Evolutionary conservation across 305 asterid species (phyloP).

Genomic region (Fraxinus sp.): DNA sequence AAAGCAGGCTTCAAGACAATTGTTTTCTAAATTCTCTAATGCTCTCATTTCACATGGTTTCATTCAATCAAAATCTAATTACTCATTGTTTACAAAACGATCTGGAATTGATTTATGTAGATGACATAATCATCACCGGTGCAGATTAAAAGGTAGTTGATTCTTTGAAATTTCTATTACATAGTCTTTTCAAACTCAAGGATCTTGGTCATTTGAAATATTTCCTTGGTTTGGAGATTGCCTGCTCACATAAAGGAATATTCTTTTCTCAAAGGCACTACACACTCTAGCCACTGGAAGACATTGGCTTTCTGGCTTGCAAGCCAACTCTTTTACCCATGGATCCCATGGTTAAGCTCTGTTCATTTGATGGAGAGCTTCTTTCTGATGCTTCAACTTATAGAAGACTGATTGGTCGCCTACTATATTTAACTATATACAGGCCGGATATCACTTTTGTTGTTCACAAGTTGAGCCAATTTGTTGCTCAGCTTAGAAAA

Average conservation of each 20-base stretch:
- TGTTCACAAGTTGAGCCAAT: neutral
- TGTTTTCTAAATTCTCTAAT: too few species aligned
- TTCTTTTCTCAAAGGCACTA: neutral
- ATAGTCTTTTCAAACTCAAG: too few species aligned
- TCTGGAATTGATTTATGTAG: too few species aligned
- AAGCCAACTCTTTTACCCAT: neutral
- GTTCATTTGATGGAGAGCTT: neutral
- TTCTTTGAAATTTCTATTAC: too few species aligned
- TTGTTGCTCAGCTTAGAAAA: neutral
- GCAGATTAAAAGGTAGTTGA: too few species aligned
- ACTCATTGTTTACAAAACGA: too few species aligned
- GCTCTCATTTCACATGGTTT: too few species aligned
- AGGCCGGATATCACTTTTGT: neutral
- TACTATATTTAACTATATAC: neutral
- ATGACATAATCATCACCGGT: too few species aligned
- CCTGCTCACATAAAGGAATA: neutral
- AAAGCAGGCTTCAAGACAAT: too few species aligned
- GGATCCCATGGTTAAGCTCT: neutral
- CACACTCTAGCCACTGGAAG: neutral
- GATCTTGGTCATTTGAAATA: too few species aligned
- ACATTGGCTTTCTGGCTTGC: neutral
- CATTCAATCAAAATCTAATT: too few species aligned
- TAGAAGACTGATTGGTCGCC: neutral
- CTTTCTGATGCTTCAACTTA: neutral
- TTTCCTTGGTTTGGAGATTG: too few species aligned